phyloP scores from a whole-genome alignment of 1,284 basidiomycete genomes.

The Melampsora americana region DNA sequence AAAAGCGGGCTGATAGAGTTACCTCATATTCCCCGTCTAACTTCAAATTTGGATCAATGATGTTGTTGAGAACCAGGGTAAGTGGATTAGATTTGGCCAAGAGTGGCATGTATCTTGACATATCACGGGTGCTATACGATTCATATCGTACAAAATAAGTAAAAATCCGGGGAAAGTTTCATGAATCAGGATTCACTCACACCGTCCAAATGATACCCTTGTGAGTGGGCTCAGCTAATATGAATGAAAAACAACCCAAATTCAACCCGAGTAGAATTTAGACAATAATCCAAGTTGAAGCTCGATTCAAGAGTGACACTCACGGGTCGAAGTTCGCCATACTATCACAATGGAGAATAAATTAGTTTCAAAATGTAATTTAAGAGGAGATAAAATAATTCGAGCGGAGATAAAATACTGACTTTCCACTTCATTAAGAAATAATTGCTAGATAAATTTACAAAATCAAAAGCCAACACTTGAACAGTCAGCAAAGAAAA shows the following conservation, averaged over 20 bases:
- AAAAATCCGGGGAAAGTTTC: background rate
- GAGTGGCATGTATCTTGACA: conserved; percentile 38
- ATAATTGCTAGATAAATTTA: conserved; percentile 5
- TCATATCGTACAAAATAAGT: background rate
- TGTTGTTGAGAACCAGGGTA: conserved; percentile 19
- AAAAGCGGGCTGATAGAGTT: conserved; percentile 36
- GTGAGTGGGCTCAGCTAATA: conserved; percentile 30
- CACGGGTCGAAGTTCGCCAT: conserved; percentile 42
- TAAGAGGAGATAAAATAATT: background rate
- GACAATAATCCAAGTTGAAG: no score
- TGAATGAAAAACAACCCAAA: background rate
- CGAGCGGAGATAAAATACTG: no score
- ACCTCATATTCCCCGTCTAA: conserved; percentile 34
- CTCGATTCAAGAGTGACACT: background rate
- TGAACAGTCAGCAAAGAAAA: no score
- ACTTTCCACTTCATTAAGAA: conserved; percentile 34
- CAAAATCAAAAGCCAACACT: no score
- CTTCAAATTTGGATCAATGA: conserved; percentile 5
- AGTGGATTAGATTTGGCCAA: conserved; percentile 3
- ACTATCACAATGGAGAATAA: background rate
- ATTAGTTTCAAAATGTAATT: background rate
- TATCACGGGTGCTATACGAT: conserved; percentile 23
- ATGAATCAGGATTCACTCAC: conserved; percentile 4
- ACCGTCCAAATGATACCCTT: conserved; percentile 42
- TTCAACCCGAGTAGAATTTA: no score